Evolutionary conservation across 805 yeast species (phyloP), one percentile per base, ranked within the genome.

Genomic region (Lachancea sp.): DNA sequence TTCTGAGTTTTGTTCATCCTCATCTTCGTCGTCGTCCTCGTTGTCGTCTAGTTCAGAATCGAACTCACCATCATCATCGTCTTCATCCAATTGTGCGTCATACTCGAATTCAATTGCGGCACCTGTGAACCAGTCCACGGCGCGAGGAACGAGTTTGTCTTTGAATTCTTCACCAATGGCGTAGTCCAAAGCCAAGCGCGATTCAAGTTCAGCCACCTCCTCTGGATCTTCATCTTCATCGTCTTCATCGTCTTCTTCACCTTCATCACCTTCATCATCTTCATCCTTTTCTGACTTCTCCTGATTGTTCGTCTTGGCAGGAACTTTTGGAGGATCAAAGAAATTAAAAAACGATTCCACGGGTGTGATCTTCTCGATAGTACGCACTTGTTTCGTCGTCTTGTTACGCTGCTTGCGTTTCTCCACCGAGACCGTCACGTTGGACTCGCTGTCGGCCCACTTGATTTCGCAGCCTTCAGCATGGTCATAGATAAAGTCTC

Each of bases 81-180:
- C 85, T 8, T 72, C 87, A 11, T 75, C 80, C 13, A n/a, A n/a
- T n/a, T 73, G 85, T 24, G 74, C 74, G 46, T 67, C 70, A 36
- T 70, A 77, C 49, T 75, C 82, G 58, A 75, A 84, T 42, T 84
- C 95, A 44, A 90, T 74, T 18, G 98, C 98, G 50, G 87, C 87
- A 35, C 98, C 98, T 8, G 98, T 90, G 64, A 88, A 92, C 97
- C 98, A 92, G 63, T 90, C 97, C 55, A 92, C 76, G 38, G 97
- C 97, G 60, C 96, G 80, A 47, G 97, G 97, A 47, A 92, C 81
- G 60, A 92, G 75, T 64, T 92, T 84, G 64, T 92, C 97, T 71
- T 92, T 92, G 62, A 92, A 77, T 57, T 89, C 89, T 67, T 92
- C 98, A 47, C 97, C 98, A 48, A 92, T 72, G 59, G 88, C 92